phyloP scores from a whole-genome alignment of 345 rosid genomes.

The Fremontodendron californicum region DNA sequence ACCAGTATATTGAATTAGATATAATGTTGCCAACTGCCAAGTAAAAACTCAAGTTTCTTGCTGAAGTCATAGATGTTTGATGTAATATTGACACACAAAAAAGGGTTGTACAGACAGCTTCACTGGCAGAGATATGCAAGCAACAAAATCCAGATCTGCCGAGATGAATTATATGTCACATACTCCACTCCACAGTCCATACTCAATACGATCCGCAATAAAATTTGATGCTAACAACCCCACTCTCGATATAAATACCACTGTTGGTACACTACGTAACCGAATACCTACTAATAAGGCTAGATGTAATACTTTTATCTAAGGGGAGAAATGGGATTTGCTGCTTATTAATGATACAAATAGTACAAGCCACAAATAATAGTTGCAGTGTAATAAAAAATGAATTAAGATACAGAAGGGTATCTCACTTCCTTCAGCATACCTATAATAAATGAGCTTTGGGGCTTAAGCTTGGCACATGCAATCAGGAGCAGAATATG shows the following conservation, averaged over 20 bases:
- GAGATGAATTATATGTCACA: not conserved
- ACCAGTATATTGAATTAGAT: not conserved
- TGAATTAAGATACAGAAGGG: not conserved
- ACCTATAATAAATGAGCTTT: not conserved
- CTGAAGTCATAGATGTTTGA: not conserved
- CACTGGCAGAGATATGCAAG: conserved; percentile 3
- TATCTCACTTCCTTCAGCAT: not conserved
- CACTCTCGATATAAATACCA: not conserved
- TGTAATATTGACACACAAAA: not conserved
- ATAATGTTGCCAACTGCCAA: not conserved
- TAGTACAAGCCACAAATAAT: conserved; percentile 4
- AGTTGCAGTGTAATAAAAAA: not conserved
- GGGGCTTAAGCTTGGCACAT: conserved; percentile 61
- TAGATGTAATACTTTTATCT: not conserved
- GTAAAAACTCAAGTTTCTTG: not conserved
- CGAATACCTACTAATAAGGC: not conserved
- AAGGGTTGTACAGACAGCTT: conserved; percentile 5
- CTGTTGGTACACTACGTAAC: not conserved
- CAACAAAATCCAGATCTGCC: not conserved
- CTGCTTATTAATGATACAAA: conserved; percentile 13
- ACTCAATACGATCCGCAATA: not conserved
- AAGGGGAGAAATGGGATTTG: conserved; percentile 13
- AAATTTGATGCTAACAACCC: conserved; percentile 9
- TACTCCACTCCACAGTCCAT: not conserved
- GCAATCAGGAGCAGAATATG: conserved; percentile 96